phyloP scores from a whole-genome alignment of 805 yeast species.

The Saturnispora sanitii region DNA sequence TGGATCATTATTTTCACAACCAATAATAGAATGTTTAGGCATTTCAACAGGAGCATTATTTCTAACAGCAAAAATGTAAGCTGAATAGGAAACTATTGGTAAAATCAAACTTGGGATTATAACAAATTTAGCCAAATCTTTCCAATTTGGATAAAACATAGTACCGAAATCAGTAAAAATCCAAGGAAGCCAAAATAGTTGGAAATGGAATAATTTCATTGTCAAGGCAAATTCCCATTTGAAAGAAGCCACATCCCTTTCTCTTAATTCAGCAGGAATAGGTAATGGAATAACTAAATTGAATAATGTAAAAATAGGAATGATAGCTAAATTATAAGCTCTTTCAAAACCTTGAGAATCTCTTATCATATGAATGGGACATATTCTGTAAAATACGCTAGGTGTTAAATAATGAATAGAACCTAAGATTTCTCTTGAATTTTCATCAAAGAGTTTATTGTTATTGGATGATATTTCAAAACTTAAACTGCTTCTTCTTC shows the following conservation, averaged over 20 bases:
- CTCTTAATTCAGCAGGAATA: constrained; percentile 9
- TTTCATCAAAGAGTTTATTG: not conserved
- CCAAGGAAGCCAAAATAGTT: constrained; percentile 16
- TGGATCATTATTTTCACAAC: not conserved
- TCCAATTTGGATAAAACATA: not conserved
- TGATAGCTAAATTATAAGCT: constrained; percentile 16
- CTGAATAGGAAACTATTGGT: constrained; percentile 1
- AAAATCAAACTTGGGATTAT: constrained; percentile 6
- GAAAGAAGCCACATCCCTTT: constrained; percentile 10
- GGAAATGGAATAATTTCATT: constrained; percentile 22
- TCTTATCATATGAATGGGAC: constrained; percentile 9
- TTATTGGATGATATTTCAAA: constrained; percentile 1
- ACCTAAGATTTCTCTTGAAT: not conserved
- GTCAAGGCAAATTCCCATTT: constrained; percentile 17
- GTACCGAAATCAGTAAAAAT: constrained; percentile 9
- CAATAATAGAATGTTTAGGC: constrained; percentile 2
- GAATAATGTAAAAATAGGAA: constrained; percentile 20
- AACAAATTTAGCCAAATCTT: constrained; percentile 14
- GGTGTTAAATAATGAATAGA: constrained; percentile 8
- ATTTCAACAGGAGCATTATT: constrained; percentile 1
- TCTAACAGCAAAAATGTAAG: not conserved
- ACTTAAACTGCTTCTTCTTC: not conserved
- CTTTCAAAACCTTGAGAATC: constrained; percentile 15
- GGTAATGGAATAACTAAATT: constrained; percentile 25
- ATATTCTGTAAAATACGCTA: constrained; percentile 4